Base-by-base conservation (phyloP, 208 protist genomes). In the Leishmania lainsoni region DNA sequence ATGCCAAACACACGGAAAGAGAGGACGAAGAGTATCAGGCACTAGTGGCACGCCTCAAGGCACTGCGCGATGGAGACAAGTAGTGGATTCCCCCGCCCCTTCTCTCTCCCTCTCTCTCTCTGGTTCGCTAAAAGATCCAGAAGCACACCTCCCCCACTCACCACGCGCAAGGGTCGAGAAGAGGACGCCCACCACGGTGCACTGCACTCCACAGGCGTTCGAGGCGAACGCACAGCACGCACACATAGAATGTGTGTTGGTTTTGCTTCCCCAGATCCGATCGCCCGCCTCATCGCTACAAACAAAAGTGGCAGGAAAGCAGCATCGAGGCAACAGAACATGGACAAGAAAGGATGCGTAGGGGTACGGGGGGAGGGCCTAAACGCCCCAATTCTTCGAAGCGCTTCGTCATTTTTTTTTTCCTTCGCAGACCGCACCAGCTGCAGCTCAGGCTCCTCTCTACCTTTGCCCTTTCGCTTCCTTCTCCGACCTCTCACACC, bases 11-110 rank as follows among this genome's bases (percentile, higher is more conserved):
- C 65, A 81, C 88, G 29, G 85, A 93, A 39, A 66, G 79, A 29
- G 86, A 86, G n/a, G 85, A 87, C 29, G 70, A 84, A 39, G 89
- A 94, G 68, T 86, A 94, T 75, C 73, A 69, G n/a, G 77, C 91
- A 54, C 84, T 95, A 52, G 83, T 77, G 63, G 83, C 79, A 39
- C 87, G 90, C 39, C 71, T 94, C 54, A 85, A 90, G 51, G 91
- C 91, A 48, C 78, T 95, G 70, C 83, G 81, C 5, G 66, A 81
- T 35, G 73, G 70, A 1, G 61, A 45, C 9, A 86, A 84, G 65
- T 84, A 86, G 54, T n/a, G n/a, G 80, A 39, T 6, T 32, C 12
- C 14, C 20, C 45, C n/a, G 9, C 0, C 9, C 70, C 32, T 39
- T 63, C 10, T 59, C 75, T 45, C 74, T 54, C 70, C n/a, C 17